Percentiles rank a stretch among this genome's conserved stretches.
Evolutionary conservation across 306 rosid species (phyloP).

Genomic region (Pterocarpus macrocarpus): DNA sequence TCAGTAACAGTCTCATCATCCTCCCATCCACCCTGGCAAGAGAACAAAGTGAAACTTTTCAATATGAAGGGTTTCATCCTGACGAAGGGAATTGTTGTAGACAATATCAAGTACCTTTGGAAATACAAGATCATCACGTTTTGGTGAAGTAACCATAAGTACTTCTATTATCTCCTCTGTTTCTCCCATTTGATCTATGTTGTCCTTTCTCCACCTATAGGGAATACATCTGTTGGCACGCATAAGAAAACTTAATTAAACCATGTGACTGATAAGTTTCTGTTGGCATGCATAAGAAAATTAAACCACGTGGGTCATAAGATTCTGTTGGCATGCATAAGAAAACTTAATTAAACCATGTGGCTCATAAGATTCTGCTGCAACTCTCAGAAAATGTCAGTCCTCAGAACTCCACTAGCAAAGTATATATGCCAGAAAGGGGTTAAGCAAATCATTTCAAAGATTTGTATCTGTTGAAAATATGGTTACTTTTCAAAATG

Average conservation of each 20-base stretch:
- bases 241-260: constrained; percentile 29
- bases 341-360: background rate
- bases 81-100: constrained; percentile 23
- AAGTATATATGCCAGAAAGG: constrained; percentile 14
- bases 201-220: constrained; percentile 65
- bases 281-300: constrained; percentile 49
- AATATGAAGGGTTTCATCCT: constrained; percentile 25
- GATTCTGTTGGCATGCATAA: constrained; percentile 55
- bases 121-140: constrained; percentile 81
- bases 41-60: constrained; percentile 33
- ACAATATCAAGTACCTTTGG: constrained; percentile 73
- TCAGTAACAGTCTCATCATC: constrained; percentile 79
- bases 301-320: background rate
- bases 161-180: constrained; percentile 66
- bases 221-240: constrained; percentile 78
- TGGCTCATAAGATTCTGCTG: constrained; percentile 18
- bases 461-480: background rate
- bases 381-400: constrained; percentile 24
- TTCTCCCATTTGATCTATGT: constrained; percentile 40
- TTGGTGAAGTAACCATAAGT: constrained; percentile 91
- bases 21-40: constrained; percentile 93
- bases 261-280: constrained; percentile 27
- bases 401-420: constrained; percentile 16
- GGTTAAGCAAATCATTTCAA: constrained; percentile 29
- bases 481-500: constrained; percentile 4